Percentiles rank a stretch among this genome's conserved stretches.
Conservation (phyloP, 306 rosid genomes). For the Lablab purpureus region DNA sequence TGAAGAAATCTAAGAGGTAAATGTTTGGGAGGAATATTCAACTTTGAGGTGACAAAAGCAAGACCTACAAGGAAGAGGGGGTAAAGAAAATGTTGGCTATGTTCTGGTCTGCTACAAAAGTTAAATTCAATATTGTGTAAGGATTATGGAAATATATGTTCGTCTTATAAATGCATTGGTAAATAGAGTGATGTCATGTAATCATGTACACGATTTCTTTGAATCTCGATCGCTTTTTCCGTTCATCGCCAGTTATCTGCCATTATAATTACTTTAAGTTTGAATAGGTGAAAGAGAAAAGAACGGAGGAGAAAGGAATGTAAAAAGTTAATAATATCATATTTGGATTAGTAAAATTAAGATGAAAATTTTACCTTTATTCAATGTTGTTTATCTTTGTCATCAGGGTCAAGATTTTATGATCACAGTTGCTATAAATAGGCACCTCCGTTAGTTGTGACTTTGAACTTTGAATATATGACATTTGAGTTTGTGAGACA, state of each 20-base stretch:
- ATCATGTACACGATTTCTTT: conserved; percentile 12
- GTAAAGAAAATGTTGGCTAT: conserved; percentile 10
- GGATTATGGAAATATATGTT: conserved; percentile 32
- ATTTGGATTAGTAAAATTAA: background rate
- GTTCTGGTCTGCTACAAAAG: conserved; percentile 24
- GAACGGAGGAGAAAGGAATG: background rate
- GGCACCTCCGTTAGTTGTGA: too few species aligned
- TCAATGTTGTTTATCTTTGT: too few species aligned
- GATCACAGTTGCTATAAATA: too few species aligned
- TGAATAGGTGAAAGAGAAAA: background rate
- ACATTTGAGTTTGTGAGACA: too few species aligned
- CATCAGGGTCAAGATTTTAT: too few species aligned
- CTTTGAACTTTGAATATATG: too few species aligned
- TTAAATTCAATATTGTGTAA: conserved; percentile 2
- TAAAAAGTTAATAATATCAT: background rate
- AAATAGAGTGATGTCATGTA: conserved; percentile 26
- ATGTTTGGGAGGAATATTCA: conserved; percentile 26
- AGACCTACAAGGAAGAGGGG: conserved; percentile 15
- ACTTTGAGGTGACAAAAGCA: conserved; percentile 30
- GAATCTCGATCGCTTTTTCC: conserved; percentile 3
- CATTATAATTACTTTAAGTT: background rate
- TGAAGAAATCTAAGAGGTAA: conserved; percentile 41
- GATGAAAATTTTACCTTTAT: background rate
- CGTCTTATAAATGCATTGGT: conserved; percentile 8
- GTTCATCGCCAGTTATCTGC: conserved; percentile 4